Base-by-base conservation (phyloP, 1,284 basidiomycete species). In the Pseudozyma hubeiensis region DNA sequence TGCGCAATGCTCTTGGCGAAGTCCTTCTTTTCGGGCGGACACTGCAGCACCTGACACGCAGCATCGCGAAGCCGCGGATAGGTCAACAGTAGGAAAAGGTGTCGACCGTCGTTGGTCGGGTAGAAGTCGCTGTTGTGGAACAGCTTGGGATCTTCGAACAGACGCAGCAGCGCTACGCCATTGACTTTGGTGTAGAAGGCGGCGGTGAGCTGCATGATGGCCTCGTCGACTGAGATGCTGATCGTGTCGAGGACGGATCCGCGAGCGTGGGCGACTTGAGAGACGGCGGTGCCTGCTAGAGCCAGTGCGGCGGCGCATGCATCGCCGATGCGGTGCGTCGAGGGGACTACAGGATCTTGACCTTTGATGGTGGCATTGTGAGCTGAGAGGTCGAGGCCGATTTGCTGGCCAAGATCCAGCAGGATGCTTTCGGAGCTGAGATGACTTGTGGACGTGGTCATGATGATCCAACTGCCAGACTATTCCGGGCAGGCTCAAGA, bases 61-160 rank as follows among this genome's bases (percentile, higher is more conserved):
- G 47, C 47, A 35, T 48, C 47, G 47, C 47, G 47, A 11, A 48
- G 47, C 2, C 47, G 47, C 31, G 47, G 47, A n/a, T 48, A 48
- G 8, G 47, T 48, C 31, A 48, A 31, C n/a, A 48, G 31, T 3
- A 48, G 47, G 17, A 48, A 48, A 13, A 48, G 16, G n/a, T 48
- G 47, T 0, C 47, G 33, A 11, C 33, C 47, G 13, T 48, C 47
- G 7, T 48, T 48, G 14, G 47, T 48, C 0, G 47, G 47, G 19
- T 48, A 48, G 33, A 48, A 48, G 31, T 48, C 47, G 33, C 47
- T 48, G 47, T 48, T 48, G 33, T 48, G 47, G 47, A 48, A 48
- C 16, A 48, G 31, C 31, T 48, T 48, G 17, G 31, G 47, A 17
- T 48, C 47, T 6, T 48, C 47, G 47, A 48, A 48, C 31, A 48